Percentiles rank a stretch among this genome's conserved stretches.
Conservation (phyloP, 177 flowering plant genomes). For the Vitis hybrid region DNA sequence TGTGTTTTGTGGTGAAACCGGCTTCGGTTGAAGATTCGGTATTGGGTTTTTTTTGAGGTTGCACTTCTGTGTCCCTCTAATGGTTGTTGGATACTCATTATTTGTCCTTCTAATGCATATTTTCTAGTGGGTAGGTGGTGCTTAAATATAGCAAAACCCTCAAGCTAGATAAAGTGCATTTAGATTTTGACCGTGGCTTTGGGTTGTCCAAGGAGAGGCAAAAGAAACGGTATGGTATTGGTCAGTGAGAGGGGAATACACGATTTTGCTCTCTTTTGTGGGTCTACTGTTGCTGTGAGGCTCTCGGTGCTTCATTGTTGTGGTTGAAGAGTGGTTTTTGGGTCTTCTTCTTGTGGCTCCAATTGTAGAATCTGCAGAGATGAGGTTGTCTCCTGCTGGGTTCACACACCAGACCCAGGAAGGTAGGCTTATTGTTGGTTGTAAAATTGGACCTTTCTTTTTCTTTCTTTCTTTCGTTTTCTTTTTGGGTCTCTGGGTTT, state of each 20-base stretch:
- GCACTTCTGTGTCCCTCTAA: not conserved
- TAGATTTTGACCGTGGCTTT: not conserved
- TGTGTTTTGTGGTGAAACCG: constrained; percentile 45
- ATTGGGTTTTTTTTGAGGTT: not conserved
- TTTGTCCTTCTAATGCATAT: not conserved
- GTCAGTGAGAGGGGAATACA: constrained; percentile 14
- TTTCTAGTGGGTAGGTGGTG: constrained; percentile 7
- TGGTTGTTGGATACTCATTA: too few relatives aligned
- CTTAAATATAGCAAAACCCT: too few relatives aligned
- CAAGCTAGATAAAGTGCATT: too few relatives aligned
- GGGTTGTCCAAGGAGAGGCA: constrained; percentile 6
- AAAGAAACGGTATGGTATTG: constrained; percentile 22
- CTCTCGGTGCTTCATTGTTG: constrained; percentile 10
- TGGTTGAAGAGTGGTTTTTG: constrained; percentile 9
- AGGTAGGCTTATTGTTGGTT: constrained; percentile 39
- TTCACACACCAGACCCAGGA: constrained; percentile 64
- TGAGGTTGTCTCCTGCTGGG: constrained; percentile 74
- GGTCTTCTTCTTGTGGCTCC: constrained; percentile 5
- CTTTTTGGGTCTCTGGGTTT: not conserved
- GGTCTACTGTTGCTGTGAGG: constrained; percentile 1
- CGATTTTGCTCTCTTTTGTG: not conserved
- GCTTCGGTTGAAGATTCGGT: constrained; percentile 50
- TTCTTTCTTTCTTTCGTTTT: not conserved
- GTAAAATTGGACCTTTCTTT: not conserved
- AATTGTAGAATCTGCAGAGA: constrained; percentile 16